Base-by-base conservation (phyloP, 768 basidiomycete species). In the Coprinopsis strossmayeri region DNA sequence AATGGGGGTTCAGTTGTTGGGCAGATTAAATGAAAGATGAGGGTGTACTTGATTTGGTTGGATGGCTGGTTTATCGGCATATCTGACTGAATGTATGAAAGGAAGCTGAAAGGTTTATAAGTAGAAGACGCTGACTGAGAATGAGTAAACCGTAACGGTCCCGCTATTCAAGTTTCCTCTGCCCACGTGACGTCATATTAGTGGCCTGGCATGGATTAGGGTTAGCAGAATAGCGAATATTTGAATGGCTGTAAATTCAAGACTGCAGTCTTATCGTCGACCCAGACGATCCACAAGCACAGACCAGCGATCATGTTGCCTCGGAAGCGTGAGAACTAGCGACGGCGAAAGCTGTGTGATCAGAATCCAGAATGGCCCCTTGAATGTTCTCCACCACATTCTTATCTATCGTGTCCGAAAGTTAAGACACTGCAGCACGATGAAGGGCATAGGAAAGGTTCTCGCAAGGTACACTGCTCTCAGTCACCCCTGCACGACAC, bases 371-470 rank as follows among this genome's bases (percentile, higher is more conserved):
- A 38, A 38, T 49, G 40, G 46, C 25, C 45, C 40, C 34, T 32
- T 41, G n/a, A n/a, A n/a, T n/a, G n/a, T n/a, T n/a, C n/a, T n/a
- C n/a, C n/a, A n/a, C n/a, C n/a, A n/a, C n/a, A n/a, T n/a, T n/a
- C n/a, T n/a, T n/a, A n/a, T n/a, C n/a, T n/a, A n/a, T n/a, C n/a
- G n/a, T 51, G 38, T 50, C 34, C 46, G 27, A 25, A 2, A 3
- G 3, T 25, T 41, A 18, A 7, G 25, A 7, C 28, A 48, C 37
- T 23, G n/a, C n/a, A n/a, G n/a, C 32, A 15, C 30, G 52, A 92
- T 92, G 91, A 93, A 92, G 74, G 91, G 91, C 21, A 61, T 91
- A 46, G 76, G 79, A 3, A 93, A 91, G 64, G 80, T 79, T 18
- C 72, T 91, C 55, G 77, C 79, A 63, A 80, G 91, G 90, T 87